phyloP scores from a whole-genome alignment of 306 rosid genomes.

The Styphnolobium japonicum region DNA sequence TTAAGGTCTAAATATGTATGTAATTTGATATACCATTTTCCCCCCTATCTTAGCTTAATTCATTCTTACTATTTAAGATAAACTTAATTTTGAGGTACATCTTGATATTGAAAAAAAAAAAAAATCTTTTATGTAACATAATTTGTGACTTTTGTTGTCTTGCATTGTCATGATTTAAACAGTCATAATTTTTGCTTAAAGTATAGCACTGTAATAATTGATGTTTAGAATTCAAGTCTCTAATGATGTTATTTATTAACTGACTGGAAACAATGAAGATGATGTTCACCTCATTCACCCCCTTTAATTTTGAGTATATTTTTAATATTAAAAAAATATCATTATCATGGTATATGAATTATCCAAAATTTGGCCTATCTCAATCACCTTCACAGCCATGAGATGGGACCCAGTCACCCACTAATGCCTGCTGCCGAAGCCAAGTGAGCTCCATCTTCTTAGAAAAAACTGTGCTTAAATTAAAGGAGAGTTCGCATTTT shows the following conservation, averaged over 20 bases:
- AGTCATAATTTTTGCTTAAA: not conserved
- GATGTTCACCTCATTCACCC: not conserved
- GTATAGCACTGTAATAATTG: not conserved
- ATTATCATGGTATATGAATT: not conserved
- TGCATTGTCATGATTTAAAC: not conserved
- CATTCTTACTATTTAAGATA: not conserved
- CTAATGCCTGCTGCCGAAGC: not conserved
- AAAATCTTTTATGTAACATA: not conserved
- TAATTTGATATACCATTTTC: not conserved
- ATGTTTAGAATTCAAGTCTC: constrained; percentile 2
- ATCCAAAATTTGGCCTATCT: not conserved
- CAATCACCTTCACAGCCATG: not conserved
- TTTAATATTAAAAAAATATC: not conserved
- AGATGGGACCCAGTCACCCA: constrained; percentile 17
- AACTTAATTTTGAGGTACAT: not conserved
- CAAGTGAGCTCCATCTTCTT: not conserved
- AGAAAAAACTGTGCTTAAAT: not conserved
- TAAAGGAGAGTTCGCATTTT: not conserved
- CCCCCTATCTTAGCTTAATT: not conserved
- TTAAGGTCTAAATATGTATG: not conserved
- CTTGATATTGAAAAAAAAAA: not conserved
- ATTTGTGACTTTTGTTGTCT: not conserved
- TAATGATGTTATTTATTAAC: not conserved
- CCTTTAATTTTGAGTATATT: not conserved
- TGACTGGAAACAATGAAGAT: not conserved